Evolutionary conservation across 306 rosid genomes (phyloP).

Genomic region (Begonia loranthoides): DNA sequence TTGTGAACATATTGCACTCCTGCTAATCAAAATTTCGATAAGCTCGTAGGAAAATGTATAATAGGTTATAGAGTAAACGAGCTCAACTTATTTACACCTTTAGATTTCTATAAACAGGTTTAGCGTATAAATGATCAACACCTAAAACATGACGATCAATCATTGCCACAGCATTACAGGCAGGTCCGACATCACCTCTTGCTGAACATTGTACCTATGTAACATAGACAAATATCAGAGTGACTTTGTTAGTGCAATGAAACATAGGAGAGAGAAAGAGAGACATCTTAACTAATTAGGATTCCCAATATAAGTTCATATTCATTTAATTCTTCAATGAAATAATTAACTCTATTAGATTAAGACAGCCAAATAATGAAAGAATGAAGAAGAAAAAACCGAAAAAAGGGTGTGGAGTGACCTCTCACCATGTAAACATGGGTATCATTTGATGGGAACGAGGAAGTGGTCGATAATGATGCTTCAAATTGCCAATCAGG

Average conservation of each 20-base stretch:
- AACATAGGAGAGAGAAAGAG: not conserved
- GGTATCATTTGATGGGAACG: slow-evolving; percentile 22
- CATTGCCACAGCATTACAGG: slow-evolving; percentile 86
- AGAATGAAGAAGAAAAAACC: not conserved
- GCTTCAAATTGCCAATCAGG: slow-evolving; percentile 75
- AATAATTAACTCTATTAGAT: not conserved
- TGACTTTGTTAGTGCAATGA: slow-evolving; percentile 2
- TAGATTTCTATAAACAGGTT: slow-evolving; percentile 75
- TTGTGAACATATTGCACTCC: slow-evolving; percentile 56
- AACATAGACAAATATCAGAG: slow-evolving; percentile 17
- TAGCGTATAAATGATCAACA: slow-evolving; percentile 53
- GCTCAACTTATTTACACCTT: slow-evolving; percentile 36
- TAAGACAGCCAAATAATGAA: slow-evolving; percentile 5
- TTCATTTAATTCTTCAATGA: not conserved
- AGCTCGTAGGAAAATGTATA: slow-evolving; percentile 13
- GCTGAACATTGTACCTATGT: slow-evolving; percentile 71
- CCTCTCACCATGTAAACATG: slow-evolving; percentile 38
- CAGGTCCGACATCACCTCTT: slow-evolving; percentile 87
- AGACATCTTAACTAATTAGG: not conserved
- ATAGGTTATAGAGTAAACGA: slow-evolving; percentile 7
- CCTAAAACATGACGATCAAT: slow-evolving; percentile 78
- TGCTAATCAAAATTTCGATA: slow-evolving; percentile 26
- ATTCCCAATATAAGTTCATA: slow-evolving; percentile 1
- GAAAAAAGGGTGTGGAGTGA: slow-evolving; percentile 6
- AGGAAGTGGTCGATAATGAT: slow-evolving; percentile 21